These are phyloP conservation scores for Suillus weaverae DNA, from an alignment of 768 basidiomycete species.

Conservation along the genomic window DNA sequence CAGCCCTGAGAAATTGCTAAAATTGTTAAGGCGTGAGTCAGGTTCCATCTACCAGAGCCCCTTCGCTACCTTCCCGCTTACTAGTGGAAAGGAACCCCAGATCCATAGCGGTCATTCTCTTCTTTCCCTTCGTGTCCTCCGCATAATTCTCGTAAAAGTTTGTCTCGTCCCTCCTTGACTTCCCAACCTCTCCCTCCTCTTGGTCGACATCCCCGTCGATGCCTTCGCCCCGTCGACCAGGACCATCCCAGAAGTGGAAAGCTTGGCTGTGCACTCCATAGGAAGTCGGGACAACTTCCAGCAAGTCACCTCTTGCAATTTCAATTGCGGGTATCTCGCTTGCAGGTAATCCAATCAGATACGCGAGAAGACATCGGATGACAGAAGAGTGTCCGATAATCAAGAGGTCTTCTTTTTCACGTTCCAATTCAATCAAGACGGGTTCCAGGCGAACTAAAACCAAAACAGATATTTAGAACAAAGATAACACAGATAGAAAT, in stretches of 20 bases:
- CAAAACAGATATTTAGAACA: constrained; percentile 1
- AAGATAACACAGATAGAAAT: constrained; percentile 2
- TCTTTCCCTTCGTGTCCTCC: constrained; percentile 68
- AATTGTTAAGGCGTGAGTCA: background rate
- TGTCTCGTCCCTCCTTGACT: constrained; percentile 52
- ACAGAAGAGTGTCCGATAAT: constrained; percentile 98
- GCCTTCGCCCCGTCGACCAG: constrained; percentile 55
- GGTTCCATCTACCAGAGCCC: background rate
- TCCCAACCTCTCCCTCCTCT: constrained; percentile 15
- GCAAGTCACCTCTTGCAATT: constrained; percentile 92
- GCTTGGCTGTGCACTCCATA: constrained; percentile 90
- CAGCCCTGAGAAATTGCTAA: background rate
- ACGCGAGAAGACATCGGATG: constrained; percentile 92
- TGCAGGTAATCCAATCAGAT: constrained; percentile 90
- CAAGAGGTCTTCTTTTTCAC: constrained; percentile 90
- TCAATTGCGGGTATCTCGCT: constrained; percentile 98
- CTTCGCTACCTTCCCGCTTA: no score
- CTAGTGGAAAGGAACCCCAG: constrained; percentile 22
- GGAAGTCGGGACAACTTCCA: constrained; percentile 87
- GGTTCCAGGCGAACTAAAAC: constrained; percentile 89
- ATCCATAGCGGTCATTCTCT: constrained; percentile 36
- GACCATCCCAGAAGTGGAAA: constrained; percentile 91
- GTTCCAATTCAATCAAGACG: constrained; percentile 88
- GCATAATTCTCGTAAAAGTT: constrained; percentile 93
- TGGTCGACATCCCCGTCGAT: constrained; percentile 33